Evolutionary conservation across 2,329 filamentous ascomycete species (phyloP), one percentile per base, ranked within the genome.

Genomic region (Apiospora saccharicola): DNA sequence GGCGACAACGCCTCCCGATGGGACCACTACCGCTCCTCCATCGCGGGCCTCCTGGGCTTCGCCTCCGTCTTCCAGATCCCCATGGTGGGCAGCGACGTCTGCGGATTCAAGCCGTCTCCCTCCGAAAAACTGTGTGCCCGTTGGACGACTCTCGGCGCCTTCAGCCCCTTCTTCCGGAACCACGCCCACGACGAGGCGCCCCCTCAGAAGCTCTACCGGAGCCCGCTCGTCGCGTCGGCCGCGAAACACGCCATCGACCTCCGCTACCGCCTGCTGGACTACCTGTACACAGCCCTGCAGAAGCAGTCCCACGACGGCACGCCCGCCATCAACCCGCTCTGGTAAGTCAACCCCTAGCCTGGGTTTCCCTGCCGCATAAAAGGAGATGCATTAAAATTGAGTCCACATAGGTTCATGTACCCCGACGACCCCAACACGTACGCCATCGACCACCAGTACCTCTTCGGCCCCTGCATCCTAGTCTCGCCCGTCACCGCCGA

Each of bases 211-310:
- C 92, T 93, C 80, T 95, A 94, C 81, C 87, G 86, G 41, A 94
- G 91, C 90, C 82, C 85, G 0, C 82, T 84, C 1, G 91, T 92
- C 1, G 83, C 91, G 0, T 82, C 85, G 1, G 90, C 92, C 0
- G 91, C 90, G 0, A 87, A 85, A 71, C 91, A 90, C 75, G 90
- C 89, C 46, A 93, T 94, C 76, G 88, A 88, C 70, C 90, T 67
- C 19, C 88, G 93, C n/a, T 95, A 95, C 83, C 87, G 89, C 44
- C 85, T 95, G n/a, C 85, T 96, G n/a, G 93, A 95, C 77, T 95
- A 95, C 82, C 86, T 94, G 73, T 95, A 96, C 85, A 95, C 93
- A 0, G 89, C 90, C 0, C 85, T 94, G 76, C 85, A 91, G 78
- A 82, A 83, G 72, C 89, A 93, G 79, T 87, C 86, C 43, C 77